These are phyloP conservation scores for Coniochaeta sp. DNA, from an alignment of 2,329 filamentous ascomycete species.

Conservation along the genomic window DNA sequence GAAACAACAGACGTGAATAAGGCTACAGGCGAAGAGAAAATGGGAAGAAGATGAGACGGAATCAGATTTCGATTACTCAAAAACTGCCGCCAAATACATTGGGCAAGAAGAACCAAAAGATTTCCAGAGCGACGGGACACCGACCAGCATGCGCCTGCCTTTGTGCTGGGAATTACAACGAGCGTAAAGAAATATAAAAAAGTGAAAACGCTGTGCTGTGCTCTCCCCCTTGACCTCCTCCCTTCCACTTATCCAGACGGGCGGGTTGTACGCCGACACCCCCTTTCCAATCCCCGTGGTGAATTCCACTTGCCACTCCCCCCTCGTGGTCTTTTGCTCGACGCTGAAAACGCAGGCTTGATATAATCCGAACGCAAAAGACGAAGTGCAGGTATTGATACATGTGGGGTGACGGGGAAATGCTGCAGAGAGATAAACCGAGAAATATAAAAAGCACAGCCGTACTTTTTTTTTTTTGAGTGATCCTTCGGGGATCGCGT, in stretches of 20 bases:
- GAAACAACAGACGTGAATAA: too few relatives aligned
- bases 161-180: conserved; percentile 42
- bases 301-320: background rate
- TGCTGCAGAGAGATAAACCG: too few relatives aligned
- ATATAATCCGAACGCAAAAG: background rate
- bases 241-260: background rate
- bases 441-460: conserved; percentile 2
- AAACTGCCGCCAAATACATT: background rate
- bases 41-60: background rate
- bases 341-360: background rate
- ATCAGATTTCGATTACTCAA: background rate
- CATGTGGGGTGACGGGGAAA: background rate
- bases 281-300: too few relatives aligned
- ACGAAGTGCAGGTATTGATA: background rate
- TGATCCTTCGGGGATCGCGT: conserved; percentile 5
- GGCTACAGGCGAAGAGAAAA: background rate
- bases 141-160: conserved; percentile 9
- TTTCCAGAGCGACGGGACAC: conserved; percentile 5
- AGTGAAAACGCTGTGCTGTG: conserved; percentile 8
- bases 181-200: conserved; percentile 39
- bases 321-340: background rate
- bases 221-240: conserved; percentile 7
- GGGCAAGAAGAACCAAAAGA: conserved; percentile 1
- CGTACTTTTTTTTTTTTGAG: conserved; percentile 6
- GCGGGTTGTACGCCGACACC: too few relatives aligned